Base-by-base conservation (phyloP, 1,284 basidiomycete species). In the Jaminaea rosea region DNA sequence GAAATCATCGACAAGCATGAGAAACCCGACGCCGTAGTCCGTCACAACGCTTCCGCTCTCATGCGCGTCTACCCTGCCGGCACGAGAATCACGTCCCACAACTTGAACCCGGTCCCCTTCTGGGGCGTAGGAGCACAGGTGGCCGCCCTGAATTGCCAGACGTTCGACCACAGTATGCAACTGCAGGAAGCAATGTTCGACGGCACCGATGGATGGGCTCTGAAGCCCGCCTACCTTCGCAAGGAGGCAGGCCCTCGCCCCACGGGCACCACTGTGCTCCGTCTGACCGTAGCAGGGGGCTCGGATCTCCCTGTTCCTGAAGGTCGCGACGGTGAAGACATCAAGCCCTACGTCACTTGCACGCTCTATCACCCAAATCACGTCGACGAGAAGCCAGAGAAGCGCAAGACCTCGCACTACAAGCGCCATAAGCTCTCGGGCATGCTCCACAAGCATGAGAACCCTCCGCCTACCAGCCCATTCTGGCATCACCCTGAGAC, bases 171-270 rank as follows among this genome's bases (percentile, higher is more conserved):
- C 13, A 62, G 63, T 24, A 59, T 75, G 49, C 75, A 76, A 47
- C 65, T 84, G 31, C 83, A 83, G 56, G 83, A 83, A 63, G 83
- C 79, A 0, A 78, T 84, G 76, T 85, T 84, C 62, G 77, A 77
- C 0, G 83, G 80, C 0, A 80, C 78, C 1, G 66, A 74, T 3
- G 83, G 83, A 0, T 84, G 80, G 79, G 79, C 82, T 0, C 69
- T 78, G 39, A 83, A 82, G 59, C 82, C 78, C 2, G 50, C 60
- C 72, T 26, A 63, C 54, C 47, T 73, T 52, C 52, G 69, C 39
- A 15, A 58, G 47, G 47, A 56, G 55, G 52, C 24, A 47, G 55
- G 49, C 15, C 26, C 3, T 48, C 52, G 2, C 48, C 61, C 19
- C n/a, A 36, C 37, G 24, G 65, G 63, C 23, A 47, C 49, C 4